phyloP scores from a whole-genome alignment of 2,329 filamentous ascomycete species.

The Epichloe gansuensis region DNA sequence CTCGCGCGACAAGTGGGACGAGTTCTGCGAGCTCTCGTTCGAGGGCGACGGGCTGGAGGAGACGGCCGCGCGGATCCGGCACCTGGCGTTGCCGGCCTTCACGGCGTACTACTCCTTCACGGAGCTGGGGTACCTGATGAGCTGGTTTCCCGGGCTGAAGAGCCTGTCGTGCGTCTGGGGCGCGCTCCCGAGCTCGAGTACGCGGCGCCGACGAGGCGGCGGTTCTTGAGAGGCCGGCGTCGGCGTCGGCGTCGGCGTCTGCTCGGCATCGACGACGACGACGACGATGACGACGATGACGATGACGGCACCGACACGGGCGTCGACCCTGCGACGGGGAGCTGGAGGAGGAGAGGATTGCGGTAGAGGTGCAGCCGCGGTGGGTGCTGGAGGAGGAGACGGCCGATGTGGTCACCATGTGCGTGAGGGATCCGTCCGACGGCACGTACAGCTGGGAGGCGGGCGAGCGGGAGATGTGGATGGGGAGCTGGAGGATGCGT shows the following conservation, averaged over 20 bases:
- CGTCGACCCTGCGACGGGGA: not conserved
- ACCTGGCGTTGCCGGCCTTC: constrained; percentile 16
- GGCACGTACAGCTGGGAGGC: constrained; percentile 4
- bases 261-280: not conserved
- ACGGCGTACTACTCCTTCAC: constrained; percentile 15
- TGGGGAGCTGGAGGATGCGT: constrained; percentile 7
- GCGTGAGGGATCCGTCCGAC: constrained; percentile 3
- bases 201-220: not conserved
- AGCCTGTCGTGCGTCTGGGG: constrained; percentile 15
- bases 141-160: constrained; percentile 9
- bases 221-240: not conserved
- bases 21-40: constrained; percentile 6
- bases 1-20: constrained; percentile 8
- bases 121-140: constrained; percentile 8
- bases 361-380: constrained; percentile 6
- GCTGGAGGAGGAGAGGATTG: constrained; percentile 1
- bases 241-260: not conserved
- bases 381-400: constrained; percentile 7
- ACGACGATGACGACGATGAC: not conserved
- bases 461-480: constrained; percentile 10
- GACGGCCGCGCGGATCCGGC: constrained; percentile 6
- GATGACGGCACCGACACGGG: not conserved
- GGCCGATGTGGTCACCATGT: constrained; percentile 9
- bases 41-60: not conserved
- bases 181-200: constrained; percentile 4